A percentile compares a stretch with the other conserved stretches of the same genome.
Evolutionary conservation across 345 rosid genomes (phyloP).

Genomic region (Hevea brasiliensis): DNA sequence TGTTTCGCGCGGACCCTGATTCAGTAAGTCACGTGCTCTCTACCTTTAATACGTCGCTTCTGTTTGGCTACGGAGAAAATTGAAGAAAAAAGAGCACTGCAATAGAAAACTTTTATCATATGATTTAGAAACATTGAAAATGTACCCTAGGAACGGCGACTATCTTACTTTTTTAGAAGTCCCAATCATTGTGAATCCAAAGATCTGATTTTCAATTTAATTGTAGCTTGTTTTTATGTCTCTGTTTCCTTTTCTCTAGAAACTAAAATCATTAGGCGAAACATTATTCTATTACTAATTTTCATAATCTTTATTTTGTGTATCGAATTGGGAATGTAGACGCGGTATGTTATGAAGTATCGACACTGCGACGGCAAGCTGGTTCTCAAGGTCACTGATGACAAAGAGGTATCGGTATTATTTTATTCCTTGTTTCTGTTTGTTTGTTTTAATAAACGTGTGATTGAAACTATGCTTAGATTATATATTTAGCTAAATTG

Average conservation of each 20-base stretch:
- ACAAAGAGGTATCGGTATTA: conserved; percentile 63
- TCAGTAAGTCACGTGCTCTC: conserved; percentile 48
- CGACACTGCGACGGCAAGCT: conserved; percentile 90
- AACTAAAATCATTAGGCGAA: background rate
- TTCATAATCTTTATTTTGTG: background rate
- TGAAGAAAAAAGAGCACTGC: background rate
- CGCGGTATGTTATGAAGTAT: conserved; percentile 89
- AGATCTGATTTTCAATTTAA: background rate
- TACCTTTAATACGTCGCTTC: background rate
- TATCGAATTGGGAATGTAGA: conserved; percentile 38
- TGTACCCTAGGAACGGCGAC: background rate
- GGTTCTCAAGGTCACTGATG: conserved; percentile 98
- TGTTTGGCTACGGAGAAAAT: conserved; percentile 25
- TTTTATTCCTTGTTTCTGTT: background rate
- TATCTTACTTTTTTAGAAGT: background rate
- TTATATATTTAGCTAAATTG: background rate
- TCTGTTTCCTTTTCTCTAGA: too few species aligned
- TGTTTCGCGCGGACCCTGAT: conserved; percentile 88
- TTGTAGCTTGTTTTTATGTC: background rate
- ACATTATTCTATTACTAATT: background rate
- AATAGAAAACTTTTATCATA: background rate
- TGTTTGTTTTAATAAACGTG: background rate
- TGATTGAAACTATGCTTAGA: background rate
- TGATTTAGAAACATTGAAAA: background rate
- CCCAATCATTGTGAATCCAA: conserved; percentile 1